A percentile compares a stretch with the other conserved stretches of the same genome.
Evolutionary conservation across 495 filamentous ascomycete genomes (phyloP).

Genomic region (Talaromyces proteolyticus): DNA sequence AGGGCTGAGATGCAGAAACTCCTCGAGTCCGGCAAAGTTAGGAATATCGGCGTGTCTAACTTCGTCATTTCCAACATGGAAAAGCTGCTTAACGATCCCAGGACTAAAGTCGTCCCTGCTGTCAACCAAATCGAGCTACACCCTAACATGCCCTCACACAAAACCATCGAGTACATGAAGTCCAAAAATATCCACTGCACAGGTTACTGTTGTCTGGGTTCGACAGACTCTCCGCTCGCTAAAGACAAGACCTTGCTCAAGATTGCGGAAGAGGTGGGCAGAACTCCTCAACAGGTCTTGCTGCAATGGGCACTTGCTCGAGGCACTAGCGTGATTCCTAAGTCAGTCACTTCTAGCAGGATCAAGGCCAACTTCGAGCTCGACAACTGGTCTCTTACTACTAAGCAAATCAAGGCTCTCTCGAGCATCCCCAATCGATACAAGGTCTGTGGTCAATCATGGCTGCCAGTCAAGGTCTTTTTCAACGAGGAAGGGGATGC

Average conservation of each 20-base stretch:
- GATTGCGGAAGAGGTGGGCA: neutral
- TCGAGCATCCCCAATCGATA: neutral
- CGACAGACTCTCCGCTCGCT: conserved; percentile 64
- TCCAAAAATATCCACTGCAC: conserved; percentile 69
- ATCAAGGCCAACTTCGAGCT: conserved; percentile 41
- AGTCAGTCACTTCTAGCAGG: conserved; percentile 39
- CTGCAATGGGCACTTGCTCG: neutral
- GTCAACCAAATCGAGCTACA: conserved; percentile 91
- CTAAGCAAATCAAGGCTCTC: neutral
- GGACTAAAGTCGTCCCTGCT: conserved; percentile 53
- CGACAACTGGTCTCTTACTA: neutral
- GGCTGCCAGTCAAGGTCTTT: neutral
- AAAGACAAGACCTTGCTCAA: neutral
- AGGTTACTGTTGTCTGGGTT: conserved; percentile 70
- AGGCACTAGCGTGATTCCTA: conserved; percentile 43
- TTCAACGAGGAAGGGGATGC: too few relatives aligned
- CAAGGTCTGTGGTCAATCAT: neutral
- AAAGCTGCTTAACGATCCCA: conserved; percentile 59
- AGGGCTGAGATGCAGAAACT: conserved; percentile 59
- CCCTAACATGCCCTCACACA: conserved; percentile 68
- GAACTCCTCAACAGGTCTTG: neutral
- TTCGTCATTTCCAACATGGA: conserved; percentile 69
- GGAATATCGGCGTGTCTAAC: conserved; percentile 79
- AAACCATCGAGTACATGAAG: conserved; percentile 70
- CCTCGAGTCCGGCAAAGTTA: conserved; percentile 59